Evolutionary conservation across 2,329 filamentous ascomycete genomes (phyloP), one percentile per base, ranked within the genome.

Genomic region (Aplosporella prunicola): DNA sequence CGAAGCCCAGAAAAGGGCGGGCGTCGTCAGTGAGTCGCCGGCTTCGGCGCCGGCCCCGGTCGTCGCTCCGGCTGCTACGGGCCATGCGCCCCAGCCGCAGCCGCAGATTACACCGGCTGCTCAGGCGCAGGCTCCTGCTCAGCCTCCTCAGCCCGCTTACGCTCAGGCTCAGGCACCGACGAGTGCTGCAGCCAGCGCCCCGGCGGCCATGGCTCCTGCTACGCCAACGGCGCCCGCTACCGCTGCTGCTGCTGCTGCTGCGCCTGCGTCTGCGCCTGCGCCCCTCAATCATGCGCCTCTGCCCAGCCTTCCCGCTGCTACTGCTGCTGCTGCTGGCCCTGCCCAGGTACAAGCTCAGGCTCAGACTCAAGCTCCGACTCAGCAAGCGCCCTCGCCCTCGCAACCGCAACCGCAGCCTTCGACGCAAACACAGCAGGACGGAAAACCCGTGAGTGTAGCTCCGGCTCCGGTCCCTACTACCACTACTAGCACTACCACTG

Each of bases 1-100:
- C 13, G 30, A 39, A 17, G 37, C 37, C n/a, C 30, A 39, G 14
- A 34, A 25, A 13, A 30, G 31, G 9, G 20, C 16, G 17, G 30
- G n/a, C 16, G 16, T 8, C 22, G 9, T 15, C 20, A 16, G 15
- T n/a, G n/a, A 30, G 15, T n/a, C 20, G 4, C 26, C 20, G 5
- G 9, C 22, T 15, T n/a, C 16, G 7, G 8, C 32, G 2, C n/a
- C 17, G 9, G n/a, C 5, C 11, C 38, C 30, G 20, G 9, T 13
- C 9, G 13, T 15, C 20, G 9, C 20, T 8, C 16, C 30, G 9
- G 20, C 32, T 8, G 13, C 13, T 13, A 23, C 30, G 16, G n/a
- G 16, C 16, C 28, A 41, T 11, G 8, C 22, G 9, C 16, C 23
- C 6, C 5, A 13, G 20, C 16, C 37, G 11, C 24, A 9, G 5